phyloP scores from a whole-genome alignment of 139 green algal genomes.

The Chlorokybus atmophyticus region DNA sequence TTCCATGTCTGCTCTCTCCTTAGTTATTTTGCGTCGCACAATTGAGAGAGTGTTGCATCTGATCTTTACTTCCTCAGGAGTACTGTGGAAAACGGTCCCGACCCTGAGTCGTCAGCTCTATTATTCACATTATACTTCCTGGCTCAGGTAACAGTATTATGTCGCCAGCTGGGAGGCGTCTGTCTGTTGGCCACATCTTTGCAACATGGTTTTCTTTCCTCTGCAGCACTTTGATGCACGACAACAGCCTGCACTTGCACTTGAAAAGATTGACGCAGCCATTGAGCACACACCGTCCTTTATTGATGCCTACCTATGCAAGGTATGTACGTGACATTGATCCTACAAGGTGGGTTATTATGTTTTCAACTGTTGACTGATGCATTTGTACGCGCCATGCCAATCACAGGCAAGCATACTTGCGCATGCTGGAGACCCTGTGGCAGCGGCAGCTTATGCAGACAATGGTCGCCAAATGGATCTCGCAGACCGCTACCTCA shows the following conservation, averaged over 20 bases:
- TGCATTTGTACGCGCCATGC: neutral
- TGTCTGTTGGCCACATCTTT: no score
- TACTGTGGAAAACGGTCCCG: no score
- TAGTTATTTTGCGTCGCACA: no score
- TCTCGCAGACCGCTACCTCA: slow-evolving; percentile 85
- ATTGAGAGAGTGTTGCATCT: no score
- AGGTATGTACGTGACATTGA: slow-evolving; percentile 9
- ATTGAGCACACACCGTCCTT: slow-evolving; percentile 50
- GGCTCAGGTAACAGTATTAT: no score
- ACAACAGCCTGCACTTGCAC: slow-evolving; percentile 31
- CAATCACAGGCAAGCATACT: slow-evolving; percentile 43
- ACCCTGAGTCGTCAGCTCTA: no score
- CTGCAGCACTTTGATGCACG: slow-evolving; percentile 23
- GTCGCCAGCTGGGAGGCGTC: no score
- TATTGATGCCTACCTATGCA: slow-evolving; percentile 58
- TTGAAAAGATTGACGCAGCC: slow-evolving; percentile 50
- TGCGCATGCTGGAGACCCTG: slow-evolving; percentile 54
- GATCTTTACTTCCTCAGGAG: no score
- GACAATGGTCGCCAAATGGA: slow-evolving; percentile 60
- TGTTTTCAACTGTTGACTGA: neutral
- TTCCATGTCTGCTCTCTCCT: no score
- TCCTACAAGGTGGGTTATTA: neutral
- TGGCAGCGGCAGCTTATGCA: slow-evolving; percentile 43
- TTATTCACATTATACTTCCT: no score
- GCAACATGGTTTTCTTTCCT: no score